Evolutionary conservation across 176 grass and related monocot genomes (phyloP).

Genomic region (Poa annua): DNA sequence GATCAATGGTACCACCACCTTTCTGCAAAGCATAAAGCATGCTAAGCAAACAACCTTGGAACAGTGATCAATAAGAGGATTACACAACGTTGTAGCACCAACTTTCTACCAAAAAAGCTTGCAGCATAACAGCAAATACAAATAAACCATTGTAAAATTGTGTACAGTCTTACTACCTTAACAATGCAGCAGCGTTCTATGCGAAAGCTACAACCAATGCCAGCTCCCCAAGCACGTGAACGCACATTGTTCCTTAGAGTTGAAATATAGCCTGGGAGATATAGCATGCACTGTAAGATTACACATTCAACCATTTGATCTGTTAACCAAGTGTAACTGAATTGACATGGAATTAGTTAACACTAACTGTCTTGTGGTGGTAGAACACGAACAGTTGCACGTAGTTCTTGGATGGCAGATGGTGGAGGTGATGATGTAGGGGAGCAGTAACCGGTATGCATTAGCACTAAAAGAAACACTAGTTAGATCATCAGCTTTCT

Average conservation of each 20-base stretch:
- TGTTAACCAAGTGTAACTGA: conserved; percentile 3
- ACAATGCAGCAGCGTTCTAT: conserved; percentile 93
- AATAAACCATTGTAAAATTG: conserved; percentile 16
- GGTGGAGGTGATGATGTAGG: conserved; percentile 83
- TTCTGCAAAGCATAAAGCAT: conserved; percentile 62
- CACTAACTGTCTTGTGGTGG: conserved; percentile 69
- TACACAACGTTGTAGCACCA: conserved; percentile 25
- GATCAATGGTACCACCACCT: conserved; percentile 84
- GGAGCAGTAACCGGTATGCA: conserved; percentile 95
- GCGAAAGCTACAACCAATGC: conserved; percentile 91
- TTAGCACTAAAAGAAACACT: conserved; percentile 67
- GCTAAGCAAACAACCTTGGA: conserved; percentile 40
- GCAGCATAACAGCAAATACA: conserved; percentile 30
- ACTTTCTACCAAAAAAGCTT: background rate
- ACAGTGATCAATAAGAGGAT: conserved; percentile 22
- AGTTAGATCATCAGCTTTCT: conserved; percentile 39
- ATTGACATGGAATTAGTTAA: conserved; percentile 28
- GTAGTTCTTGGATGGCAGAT: conserved; percentile 80
- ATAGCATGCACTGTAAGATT: conserved; percentile 40
- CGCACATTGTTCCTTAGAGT: conserved; percentile 96
- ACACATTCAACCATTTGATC: conserved; percentile 14
- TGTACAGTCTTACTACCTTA: conserved; percentile 58
- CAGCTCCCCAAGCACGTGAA: conserved; percentile 94
- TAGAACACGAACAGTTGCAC: conserved; percentile 78
- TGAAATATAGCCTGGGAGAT: conserved; percentile 79